These are phyloP conservation scores for Daldinia loculata DNA, from an alignment of 495 filamentous ascomycete genomes.

Conservation along the genomic window DNA sequence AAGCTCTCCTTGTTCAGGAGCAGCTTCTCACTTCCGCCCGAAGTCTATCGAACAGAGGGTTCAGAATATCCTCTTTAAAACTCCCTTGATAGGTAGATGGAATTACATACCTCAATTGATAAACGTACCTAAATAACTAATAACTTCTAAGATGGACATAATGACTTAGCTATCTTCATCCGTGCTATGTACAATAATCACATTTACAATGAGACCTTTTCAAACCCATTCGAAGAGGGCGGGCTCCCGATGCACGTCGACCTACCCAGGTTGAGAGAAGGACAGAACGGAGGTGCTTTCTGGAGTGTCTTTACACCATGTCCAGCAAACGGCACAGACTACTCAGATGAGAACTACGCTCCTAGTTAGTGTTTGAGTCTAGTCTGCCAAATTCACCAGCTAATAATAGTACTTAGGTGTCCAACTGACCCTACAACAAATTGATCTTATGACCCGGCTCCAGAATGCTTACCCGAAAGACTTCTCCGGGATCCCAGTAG, in stretches of 20 bases:
- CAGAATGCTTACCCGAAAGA: constrained; percentile 70
- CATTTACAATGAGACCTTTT: constrained; percentile 80
- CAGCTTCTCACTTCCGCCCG: constrained; percentile 32
- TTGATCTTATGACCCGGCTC: constrained; percentile 81
- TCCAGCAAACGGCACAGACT: constrained; percentile 74
- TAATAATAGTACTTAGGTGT: constrained; percentile 52
- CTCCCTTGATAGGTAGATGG: constrained; percentile 79
- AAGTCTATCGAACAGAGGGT: constrained; percentile 70
- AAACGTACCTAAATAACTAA: constrained; percentile 20
- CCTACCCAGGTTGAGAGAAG: constrained; percentile 68
- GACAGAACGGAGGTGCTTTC: constrained; percentile 78
- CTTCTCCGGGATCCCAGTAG: constrained; percentile 68
- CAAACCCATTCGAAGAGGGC: constrained; percentile 70
- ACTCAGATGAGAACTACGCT: constrained; percentile 74
- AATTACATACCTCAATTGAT: constrained; percentile 4
- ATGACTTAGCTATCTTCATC: constrained; percentile 83
- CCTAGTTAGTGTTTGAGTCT: constrained; percentile 42
- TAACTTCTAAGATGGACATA: constrained; percentile 79
- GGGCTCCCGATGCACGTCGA: constrained; percentile 79
- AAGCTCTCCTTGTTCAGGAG: background rate
- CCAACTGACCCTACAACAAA: constrained; percentile 78
- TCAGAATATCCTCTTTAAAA: constrained; percentile 71
- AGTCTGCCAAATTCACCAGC: background rate
- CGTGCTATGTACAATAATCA: constrained; percentile 74
- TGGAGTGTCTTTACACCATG: constrained; percentile 91